A percentile compares a stretch with the other conserved stretches of the same genome.
These are phyloP conservation scores for Quercus berberidifolia DNA, from an alignment of 306 rosid genomes.

Conservation along the genomic window DNA sequence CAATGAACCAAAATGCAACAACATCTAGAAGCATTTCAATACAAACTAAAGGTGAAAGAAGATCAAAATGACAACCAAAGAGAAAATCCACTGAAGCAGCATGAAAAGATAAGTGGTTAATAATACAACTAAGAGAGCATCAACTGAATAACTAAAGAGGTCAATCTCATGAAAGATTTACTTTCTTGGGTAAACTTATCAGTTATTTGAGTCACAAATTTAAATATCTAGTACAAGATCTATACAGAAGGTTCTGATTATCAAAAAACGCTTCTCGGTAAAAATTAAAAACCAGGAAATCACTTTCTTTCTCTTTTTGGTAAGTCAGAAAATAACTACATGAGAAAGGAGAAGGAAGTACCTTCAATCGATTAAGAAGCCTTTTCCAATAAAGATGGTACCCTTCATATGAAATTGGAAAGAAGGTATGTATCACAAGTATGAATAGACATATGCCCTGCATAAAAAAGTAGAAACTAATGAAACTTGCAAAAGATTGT, in stretches of 20 bases:
- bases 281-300: neutral
- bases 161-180: neutral
- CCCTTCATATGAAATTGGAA: constrained; percentile 80
- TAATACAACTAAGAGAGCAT: neutral
- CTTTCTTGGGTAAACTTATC: neutral
- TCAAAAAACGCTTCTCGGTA: neutral
- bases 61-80: no score
- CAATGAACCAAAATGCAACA: no score
- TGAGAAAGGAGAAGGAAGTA: constrained; percentile 27
- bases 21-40: no score
- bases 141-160: neutral
- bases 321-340: constrained; percentile 1
- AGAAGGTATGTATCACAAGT: constrained; percentile 60
- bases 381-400: constrained; percentile 60
- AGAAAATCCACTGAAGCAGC: no score
- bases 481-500: neutral
- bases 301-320: neutral
- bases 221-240: neutral
- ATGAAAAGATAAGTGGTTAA: neutral
- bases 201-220: neutral
- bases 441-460: constrained; percentile 73
- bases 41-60: no score
- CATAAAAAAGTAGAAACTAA: constrained; percentile 19
- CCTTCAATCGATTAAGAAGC: constrained; percentile 63
- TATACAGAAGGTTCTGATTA: neutral